Evolutionary conservation across 371 early-diverging fungal genomes (phyloP), one percentile per base, ranked within the genome.

Genomic region (Polyrhizophydium stewartii): DNA sequence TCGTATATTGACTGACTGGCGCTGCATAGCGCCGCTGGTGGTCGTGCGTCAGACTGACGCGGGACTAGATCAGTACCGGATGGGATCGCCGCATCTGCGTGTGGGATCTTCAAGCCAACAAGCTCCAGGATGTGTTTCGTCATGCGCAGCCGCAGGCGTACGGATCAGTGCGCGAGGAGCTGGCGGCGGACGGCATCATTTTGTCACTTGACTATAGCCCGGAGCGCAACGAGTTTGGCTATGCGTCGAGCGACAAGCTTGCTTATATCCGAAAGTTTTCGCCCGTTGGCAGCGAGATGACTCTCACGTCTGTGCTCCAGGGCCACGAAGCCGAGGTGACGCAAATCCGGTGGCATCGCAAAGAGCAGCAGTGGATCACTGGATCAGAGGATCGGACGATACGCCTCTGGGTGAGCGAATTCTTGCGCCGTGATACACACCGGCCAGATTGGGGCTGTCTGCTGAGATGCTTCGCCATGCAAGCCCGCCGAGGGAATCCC

Each of bases 261-360:
- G 77, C 72, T 1, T 82, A 82, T 47, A 56, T 82, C 7, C 62
- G 82, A 32, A 49, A 41, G 58, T 79, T 82, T 49, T 72, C 78
- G 32, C 59, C 70, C 0, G 69, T 62, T 47, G 79, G 76, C 12
- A 61, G 56, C 24, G 75, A 76, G 32, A 82, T 82, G 82, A 30
- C 61, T 37, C 59, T 82, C 17, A 56, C 58, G 43, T 80, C 71
- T 16, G 75, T 82, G 13, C 50, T 79, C 22, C 67, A 76, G 41
- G 82, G 82, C 0, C 82, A 82, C 61, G 82, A 82, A 64, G 82
- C 76, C 25, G 82, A 82, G 60, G 82, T 81, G 22, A 77, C 72
- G 22, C 72, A 73, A 70, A 71, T 81, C 28, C 64, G 67, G 49
- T 81, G 82, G 82, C 64, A 74, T 52, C 46, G 60, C 27, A 61